Conservation (phyloP, 805 yeast species). For the Zygotorulaspora sp. region DNA sequence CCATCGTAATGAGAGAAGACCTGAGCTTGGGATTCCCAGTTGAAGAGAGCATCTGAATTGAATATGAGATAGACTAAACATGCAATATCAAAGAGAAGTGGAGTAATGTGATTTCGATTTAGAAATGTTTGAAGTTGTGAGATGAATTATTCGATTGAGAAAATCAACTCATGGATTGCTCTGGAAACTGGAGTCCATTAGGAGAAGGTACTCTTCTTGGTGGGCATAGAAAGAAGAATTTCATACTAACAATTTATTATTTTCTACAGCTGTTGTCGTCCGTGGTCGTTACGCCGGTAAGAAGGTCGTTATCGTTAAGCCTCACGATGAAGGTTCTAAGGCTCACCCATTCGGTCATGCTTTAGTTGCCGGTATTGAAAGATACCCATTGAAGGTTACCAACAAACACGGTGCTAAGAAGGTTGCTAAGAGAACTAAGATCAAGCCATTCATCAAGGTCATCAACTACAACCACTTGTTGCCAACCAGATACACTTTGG, state of each 20-base stretch:
- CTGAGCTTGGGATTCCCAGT: too few relatives aligned
- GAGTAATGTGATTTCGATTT: too few relatives aligned
- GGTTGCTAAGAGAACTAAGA: conserved; percentile 93
- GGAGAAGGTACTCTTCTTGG: too few relatives aligned
- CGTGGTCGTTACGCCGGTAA: conserved; percentile 99
- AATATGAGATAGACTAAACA: neutral
- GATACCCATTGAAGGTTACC: conserved; percentile 96
- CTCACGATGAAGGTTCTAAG: conserved; percentile 98
- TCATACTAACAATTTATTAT: conserved; percentile 27
- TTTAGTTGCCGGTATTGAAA: conserved; percentile 98
- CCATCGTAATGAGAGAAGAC: too few relatives aligned
- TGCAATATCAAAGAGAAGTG: too few relatives aligned
- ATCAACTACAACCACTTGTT: conserved; percentile 99
- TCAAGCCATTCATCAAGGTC: conserved; percentile 98
- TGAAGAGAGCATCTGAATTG: too few relatives aligned
- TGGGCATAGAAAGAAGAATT: too few relatives aligned
- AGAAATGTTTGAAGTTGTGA: neutral
- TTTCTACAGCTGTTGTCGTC: conserved; percentile 81
- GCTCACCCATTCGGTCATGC: conserved; percentile 99
- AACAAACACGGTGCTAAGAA: conserved; percentile 93
- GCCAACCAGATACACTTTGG: conserved; percentile 99
- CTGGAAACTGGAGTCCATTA: too few relatives aligned
- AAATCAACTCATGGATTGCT: neutral
- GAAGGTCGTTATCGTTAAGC: conserved; percentile 98
- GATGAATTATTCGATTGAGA: neutral